These are phyloP conservation scores for Cladochytrium tenue DNA, from an alignment of 371 early-diverging fungal species.

Conservation along the genomic window DNA sequence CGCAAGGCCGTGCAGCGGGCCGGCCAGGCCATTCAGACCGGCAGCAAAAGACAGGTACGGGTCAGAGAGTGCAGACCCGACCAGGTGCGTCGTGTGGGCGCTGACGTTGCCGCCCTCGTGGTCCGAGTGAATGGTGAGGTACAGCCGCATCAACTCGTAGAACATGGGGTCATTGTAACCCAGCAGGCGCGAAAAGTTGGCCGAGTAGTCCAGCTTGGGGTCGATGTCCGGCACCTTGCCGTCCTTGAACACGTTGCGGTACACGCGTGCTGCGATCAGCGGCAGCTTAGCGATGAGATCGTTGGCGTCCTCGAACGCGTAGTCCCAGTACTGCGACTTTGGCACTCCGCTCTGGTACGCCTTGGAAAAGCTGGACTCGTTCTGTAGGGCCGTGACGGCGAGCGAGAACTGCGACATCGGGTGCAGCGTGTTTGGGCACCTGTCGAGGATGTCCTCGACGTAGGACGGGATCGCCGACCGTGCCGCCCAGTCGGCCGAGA, in stretches of 20 bases:
- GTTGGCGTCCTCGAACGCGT: constrained; percentile 94
- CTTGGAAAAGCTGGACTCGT: constrained; percentile 93
- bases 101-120: constrained; percentile 99
- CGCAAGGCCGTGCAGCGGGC: constrained; percentile 98
- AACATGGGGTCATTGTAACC: constrained; percentile 91
- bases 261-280: constrained; percentile 94
- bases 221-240: constrained; percentile 85
- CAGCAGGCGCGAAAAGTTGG: constrained; percentile 90
- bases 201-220: constrained; percentile 85
- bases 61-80: constrained; percentile 95
- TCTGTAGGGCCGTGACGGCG: constrained; percentile 94
- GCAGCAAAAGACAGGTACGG: constrained; percentile 97
- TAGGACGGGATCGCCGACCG: constrained; percentile 86
- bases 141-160: constrained; percentile 95
- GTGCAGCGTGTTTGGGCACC: constrained; percentile 96
- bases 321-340: constrained; percentile 96
- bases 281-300: constrained; percentile 98
- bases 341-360: constrained; percentile 92
- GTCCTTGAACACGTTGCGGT: constrained; percentile 97
- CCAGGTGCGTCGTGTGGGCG: constrained; percentile 83
- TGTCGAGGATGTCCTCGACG: constrained; percentile 94
- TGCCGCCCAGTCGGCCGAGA: constrained; percentile 95
- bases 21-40: constrained; percentile 96
- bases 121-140: constrained; percentile 98
- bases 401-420: constrained; percentile 98